Conservation (phyloP, 2,329 filamentous ascomycete species). For the Hymenoscyphus linearis region DNA sequence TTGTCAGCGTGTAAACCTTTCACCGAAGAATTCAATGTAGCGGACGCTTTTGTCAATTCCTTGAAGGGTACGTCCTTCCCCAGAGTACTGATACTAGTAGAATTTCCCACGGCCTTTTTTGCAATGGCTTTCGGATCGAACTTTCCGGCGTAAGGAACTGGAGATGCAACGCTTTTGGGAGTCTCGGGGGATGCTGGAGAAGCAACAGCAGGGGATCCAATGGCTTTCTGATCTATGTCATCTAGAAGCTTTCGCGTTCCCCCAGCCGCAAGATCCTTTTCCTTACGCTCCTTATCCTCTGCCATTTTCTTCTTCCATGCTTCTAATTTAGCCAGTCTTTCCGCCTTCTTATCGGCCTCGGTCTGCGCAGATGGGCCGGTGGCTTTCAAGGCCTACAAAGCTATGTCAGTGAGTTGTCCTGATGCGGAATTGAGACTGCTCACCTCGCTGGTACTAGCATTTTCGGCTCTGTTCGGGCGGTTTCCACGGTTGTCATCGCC, state of each 20-base stretch:
- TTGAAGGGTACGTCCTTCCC: conserved; percentile 50
- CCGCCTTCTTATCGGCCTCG: conserved; percentile 73
- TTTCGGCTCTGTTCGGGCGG: conserved; percentile 43
- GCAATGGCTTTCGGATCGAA: conserved; percentile 83
- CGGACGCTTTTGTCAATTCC: conserved; percentile 39
- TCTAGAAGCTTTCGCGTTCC: conserved; percentile 63
- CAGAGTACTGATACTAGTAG: conserved; percentile 49
- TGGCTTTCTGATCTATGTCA: conserved; percentile 68
- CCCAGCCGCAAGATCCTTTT: conserved; percentile 60
- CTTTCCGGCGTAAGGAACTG: conserved; percentile 65
- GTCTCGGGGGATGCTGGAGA: conserved; percentile 50
- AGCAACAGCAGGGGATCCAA: conserved; percentile 34
- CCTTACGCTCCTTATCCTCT: conserved; percentile 67
- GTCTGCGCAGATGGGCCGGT: conserved; percentile 47
- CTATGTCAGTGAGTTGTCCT: conserved; percentile 12
- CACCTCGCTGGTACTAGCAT: conserved; percentile 52
- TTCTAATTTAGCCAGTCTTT: conserved; percentile 74
- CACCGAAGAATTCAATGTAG: conserved; percentile 37
- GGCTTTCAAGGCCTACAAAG: conserved; percentile 47
- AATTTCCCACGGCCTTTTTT: conserved; percentile 64
- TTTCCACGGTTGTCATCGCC: conserved; percentile 60
- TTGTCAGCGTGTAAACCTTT: conserved; percentile 39
- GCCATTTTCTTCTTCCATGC: conserved; percentile 88
- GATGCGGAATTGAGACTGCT: conserved; percentile 29
- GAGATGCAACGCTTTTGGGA: conserved; percentile 44